phyloP scores from a whole-genome alignment of 495 filamentous ascomycete species.

The Penicillium silybi region DNA sequence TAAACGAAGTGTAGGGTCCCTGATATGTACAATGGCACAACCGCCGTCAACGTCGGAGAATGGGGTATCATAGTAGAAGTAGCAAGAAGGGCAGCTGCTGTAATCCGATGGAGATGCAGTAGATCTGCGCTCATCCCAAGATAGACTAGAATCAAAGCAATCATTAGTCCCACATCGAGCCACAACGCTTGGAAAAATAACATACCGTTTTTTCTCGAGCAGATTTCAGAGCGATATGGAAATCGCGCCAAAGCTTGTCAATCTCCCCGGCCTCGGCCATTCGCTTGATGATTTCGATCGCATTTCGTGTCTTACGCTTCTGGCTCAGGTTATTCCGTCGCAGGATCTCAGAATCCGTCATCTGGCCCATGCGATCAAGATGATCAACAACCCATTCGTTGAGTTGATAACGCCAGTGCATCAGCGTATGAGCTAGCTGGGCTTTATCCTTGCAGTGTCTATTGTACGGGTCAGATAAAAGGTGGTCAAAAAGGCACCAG shows the following conservation, averaged over 20 bases:
- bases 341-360: constrained; percentile 49
- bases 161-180: background rate
- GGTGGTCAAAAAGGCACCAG: background rate
- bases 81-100: background rate
- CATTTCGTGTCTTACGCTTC: constrained; percentile 50
- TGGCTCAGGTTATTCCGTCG: constrained; percentile 49
- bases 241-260: constrained; percentile 54
- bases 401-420: constrained; percentile 73
- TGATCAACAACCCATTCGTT: constrained; percentile 65
- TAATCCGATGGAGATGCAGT: background rate
- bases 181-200: background rate
- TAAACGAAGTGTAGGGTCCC: background rate
- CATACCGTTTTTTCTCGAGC: constrained; percentile 14
- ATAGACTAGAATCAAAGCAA: constrained; percentile 1
- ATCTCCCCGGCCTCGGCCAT: constrained; percentile 57
- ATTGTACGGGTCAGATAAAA: background rate
- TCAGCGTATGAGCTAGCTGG: constrained; percentile 61
- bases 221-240: constrained; percentile 52
- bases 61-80: background rate
- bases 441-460: constrained; percentile 66
- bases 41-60: background rate
- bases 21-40: background rate
- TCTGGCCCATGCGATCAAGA: constrained; percentile 52
- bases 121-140: background rate
- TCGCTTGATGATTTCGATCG: constrained; percentile 52